Percentiles rank a stretch among this genome's conserved stretches.
Evolutionary conservation across 2,329 filamentous ascomycete genomes (phyloP).

Genomic region (Calonectria pteridis): DNA sequence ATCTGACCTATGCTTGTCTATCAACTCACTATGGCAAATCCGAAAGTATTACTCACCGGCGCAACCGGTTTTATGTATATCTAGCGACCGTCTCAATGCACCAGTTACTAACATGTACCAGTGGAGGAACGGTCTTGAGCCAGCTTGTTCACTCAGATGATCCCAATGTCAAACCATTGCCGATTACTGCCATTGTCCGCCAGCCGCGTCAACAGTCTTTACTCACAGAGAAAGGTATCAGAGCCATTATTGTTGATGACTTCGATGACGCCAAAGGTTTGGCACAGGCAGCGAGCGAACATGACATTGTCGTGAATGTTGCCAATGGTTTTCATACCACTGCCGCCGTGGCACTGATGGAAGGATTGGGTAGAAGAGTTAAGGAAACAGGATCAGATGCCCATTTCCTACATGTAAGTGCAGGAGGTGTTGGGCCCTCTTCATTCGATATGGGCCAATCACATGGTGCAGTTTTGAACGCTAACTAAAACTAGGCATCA

Average conservation of each 20-base stretch:
- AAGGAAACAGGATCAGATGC: background rate
- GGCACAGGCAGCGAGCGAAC: background rate
- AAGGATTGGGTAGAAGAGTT: background rate
- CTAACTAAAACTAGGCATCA: background rate
- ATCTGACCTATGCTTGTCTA: too few relatives aligned
- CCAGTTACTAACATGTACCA: background rate
- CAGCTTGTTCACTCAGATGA: background rate
- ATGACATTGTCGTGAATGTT: background rate
- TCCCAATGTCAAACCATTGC: background rate
- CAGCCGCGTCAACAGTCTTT: background rate
- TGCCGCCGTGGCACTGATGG: background rate
- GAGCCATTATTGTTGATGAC: background rate
- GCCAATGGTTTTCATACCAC: background rate
- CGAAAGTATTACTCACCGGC: background rate
- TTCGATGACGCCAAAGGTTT: background rate
- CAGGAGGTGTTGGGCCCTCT: too few relatives aligned
- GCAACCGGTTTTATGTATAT: background rate
- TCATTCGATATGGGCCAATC: too few relatives aligned
- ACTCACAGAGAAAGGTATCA: background rate
- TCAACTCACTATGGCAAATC: background rate
- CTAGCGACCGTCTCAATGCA: background rate
- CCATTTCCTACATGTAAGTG: background rate
- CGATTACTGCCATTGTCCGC: background rate
- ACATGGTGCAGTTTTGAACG: too few relatives aligned
- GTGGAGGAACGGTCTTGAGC: background rate